These are phyloP conservation scores for Beta corolliflora DNA, from an alignment of 179 eudicot species.

Conservation along the genomic window DNA sequence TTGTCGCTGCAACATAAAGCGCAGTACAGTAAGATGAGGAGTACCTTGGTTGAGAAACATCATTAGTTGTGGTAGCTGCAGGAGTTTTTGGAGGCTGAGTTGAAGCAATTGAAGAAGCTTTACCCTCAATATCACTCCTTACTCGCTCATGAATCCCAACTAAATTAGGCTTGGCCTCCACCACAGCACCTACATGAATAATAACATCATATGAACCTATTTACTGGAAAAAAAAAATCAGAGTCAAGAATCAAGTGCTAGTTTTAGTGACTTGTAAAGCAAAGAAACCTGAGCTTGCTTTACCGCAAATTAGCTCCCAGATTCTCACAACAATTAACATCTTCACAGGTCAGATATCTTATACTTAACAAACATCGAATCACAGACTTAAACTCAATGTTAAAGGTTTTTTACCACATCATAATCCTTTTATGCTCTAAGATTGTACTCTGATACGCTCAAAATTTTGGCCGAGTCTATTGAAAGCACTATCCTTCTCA, in stretches of 20 bases:
- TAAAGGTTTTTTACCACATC: not conserved
- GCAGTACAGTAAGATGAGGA: not conserved
- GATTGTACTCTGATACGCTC: not conserved
- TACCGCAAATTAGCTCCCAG: not conserved
- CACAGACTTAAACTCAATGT: not conserved
- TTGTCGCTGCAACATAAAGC: not conserved
- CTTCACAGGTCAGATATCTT: not conserved
- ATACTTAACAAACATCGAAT: not conserved
- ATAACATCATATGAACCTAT: not conserved
- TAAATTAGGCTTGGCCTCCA: slow-evolving; percentile 82
- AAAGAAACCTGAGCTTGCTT: not conserved
- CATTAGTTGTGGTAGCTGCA: slow-evolving; percentile 52
- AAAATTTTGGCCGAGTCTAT: not conserved
- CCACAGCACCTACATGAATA: slow-evolving; percentile 63
- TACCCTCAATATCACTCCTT: slow-evolving; percentile 79
- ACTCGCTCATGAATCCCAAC: slow-evolving; percentile 95
- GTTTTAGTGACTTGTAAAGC: not conserved
- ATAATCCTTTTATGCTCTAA: not conserved
- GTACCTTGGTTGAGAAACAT: slow-evolving; percentile 74
- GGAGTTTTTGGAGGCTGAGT: slow-evolving; percentile 36
- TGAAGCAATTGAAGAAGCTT: slow-evolving; percentile 38
- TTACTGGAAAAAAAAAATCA: too few species aligned
- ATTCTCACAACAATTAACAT: not conserved
- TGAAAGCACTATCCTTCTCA: not conserved
- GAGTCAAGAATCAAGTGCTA: too few species aligned